Percentiles rank a stretch among this genome's conserved stretches.
These are phyloP conservation scores for Aurantiochytrium sp. DNA, from an alignment of 108 stramenopile genomes.

Conservation along the genomic window DNA sequence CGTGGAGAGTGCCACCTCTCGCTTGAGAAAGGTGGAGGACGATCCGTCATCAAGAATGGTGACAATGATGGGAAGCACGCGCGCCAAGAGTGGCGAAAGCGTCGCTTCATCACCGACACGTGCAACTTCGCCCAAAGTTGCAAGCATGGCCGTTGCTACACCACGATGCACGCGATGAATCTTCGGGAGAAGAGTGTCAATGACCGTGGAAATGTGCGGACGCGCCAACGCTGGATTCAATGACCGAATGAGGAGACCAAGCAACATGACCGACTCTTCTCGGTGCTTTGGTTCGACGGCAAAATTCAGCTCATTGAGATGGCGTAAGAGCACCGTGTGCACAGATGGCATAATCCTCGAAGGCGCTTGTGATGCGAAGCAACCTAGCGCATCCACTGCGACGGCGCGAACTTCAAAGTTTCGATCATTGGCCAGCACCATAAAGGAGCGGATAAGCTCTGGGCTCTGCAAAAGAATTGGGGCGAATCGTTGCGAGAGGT, in stretches of 20 bases:
- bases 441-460: neutral
- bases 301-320: neutral
- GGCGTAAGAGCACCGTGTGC: neutral
- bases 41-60: neutral
- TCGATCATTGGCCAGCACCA: neutral
- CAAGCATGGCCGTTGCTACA: neutral
- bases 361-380: neutral
- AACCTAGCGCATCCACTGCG: neutral
- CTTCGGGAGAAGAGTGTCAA: neutral
- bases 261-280: neutral
- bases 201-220: neutral
- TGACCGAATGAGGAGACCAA: neutral
- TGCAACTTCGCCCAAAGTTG: neutral
- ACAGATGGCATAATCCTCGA: neutral
- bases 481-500: neutral
- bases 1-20: neutral
- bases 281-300: conserved; percentile 2
- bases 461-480: neutral
- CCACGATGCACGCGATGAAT: neutral
- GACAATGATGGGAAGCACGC: neutral
- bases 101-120: neutral
- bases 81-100: neutral
- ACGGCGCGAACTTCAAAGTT: conserved; percentile 6
- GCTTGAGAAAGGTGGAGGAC: neutral
- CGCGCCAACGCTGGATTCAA: neutral